Percentiles rank a stretch among this genome's conserved stretches.
phyloP scores from a whole-genome alignment of 1,284 basidiomycete genomes.

The Malassezia japonica region DNA sequence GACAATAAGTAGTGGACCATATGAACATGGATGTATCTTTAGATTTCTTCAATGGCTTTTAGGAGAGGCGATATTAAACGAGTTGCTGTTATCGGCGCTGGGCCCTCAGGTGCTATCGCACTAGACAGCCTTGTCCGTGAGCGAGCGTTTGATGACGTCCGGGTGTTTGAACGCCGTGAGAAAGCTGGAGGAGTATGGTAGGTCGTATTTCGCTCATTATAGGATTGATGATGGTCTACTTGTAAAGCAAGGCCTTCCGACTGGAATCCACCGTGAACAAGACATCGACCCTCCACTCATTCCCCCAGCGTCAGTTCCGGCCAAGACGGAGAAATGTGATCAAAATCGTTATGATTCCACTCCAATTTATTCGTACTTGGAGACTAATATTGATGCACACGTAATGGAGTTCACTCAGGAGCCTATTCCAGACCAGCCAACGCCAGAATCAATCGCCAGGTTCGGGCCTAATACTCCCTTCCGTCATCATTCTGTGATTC shows the following conservation, averaged over 20 bases:
- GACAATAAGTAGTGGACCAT: too few relatives aligned
- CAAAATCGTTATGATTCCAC: slow-evolving; percentile 1
- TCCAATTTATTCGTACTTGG: not conserved
- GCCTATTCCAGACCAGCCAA: not conserved
- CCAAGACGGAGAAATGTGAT: not conserved
- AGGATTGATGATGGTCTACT: not conserved
- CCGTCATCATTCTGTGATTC: slow-evolving; percentile 5
- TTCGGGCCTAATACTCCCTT: not conserved
- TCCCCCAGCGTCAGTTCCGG: not conserved
- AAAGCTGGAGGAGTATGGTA: slow-evolving; percentile 4
- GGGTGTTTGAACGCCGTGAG: slow-evolving; percentile 8
- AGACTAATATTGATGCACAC: not conserved
- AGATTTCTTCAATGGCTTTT: too few relatives aligned
- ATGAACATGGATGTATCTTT: too few relatives aligned
- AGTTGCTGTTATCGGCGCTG: slow-evolving; percentile 2
- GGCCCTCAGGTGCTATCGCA: not conserved
- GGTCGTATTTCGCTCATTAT: not conserved
- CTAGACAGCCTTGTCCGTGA: slow-evolving; percentile 1
- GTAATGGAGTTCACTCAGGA: slow-evolving; percentile 7
- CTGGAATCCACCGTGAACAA: not conserved
- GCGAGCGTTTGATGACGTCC: not conserved
- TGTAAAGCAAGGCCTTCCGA: not conserved
- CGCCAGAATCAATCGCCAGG: not conserved
- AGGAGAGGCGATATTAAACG: not conserved
- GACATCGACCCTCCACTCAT: not conserved